Conservation (phyloP, 1,284 basidiomycete genomes). For the Fistulinella cinereoalba region DNA sequence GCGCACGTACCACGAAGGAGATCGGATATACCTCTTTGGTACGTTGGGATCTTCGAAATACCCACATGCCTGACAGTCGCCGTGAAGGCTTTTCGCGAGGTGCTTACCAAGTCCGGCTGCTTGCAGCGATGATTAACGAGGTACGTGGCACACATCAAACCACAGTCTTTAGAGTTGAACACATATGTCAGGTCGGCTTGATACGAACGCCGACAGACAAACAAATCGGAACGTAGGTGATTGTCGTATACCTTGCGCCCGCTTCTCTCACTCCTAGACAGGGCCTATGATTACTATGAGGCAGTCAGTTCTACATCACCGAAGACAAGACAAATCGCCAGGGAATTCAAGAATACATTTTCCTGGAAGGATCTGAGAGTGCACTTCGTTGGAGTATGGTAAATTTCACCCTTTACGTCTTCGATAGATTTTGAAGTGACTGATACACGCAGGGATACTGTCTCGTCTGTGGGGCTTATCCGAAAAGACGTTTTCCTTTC, state of each 20-base stretch:
- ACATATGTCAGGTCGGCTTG: neutral
- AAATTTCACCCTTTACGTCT: no score
- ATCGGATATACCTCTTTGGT: no score
- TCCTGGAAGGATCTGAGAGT: constrained; percentile 18
- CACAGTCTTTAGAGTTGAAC: neutral
- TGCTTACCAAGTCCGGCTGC: constrained; percentile 34
- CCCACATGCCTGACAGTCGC: neutral
- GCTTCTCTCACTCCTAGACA: neutral
- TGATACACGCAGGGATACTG: constrained; percentile 19
- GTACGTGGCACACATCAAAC: constrained; percentile 9
- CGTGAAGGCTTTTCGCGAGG: constrained; percentile 34
- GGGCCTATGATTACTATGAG: constrained; percentile 23
- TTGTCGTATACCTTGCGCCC: no score
- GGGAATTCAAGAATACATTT: constrained; percentile 22
- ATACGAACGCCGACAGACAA: neutral
- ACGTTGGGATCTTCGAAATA: neutral
- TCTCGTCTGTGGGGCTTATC: constrained; percentile 31
- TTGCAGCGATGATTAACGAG: constrained; percentile 32
- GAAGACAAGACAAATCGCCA: constrained; percentile 12
- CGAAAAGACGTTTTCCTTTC: constrained; percentile 22
- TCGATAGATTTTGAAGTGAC: no score
- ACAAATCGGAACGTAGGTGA: neutral
- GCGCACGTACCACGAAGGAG: no score
- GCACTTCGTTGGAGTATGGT: constrained; percentile 37
- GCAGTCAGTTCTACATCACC: constrained; percentile 5